phyloP scores from a whole-genome alignment of 352 stramenopile species.

The Pythium brachiatum region DNA sequence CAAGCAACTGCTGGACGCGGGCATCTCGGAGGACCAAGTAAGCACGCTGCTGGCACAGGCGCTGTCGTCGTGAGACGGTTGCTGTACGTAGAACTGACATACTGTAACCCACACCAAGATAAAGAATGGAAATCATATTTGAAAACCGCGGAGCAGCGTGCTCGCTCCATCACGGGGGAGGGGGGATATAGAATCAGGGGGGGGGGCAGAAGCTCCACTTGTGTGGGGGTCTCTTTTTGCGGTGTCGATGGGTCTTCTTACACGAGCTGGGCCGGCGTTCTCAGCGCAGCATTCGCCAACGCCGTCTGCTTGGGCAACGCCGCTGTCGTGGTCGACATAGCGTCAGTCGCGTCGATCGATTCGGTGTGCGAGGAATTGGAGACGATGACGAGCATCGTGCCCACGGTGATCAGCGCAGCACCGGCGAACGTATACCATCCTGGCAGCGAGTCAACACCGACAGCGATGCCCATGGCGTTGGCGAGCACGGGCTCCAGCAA shows the following conservation, averaged over 20 bases:
- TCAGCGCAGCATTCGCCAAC: slow-evolving; percentile 22
- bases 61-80: background rate
- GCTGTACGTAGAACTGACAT: background rate
- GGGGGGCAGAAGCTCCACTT: background rate
- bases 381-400: slow-evolving; percentile 67
- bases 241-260: slow-evolving; percentile 11
- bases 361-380: slow-evolving; percentile 76
- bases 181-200: background rate
- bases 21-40: slow-evolving; percentile 41
- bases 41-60: slow-evolving; percentile 23
- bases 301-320: slow-evolving; percentile 41
- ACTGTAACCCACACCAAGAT: slow-evolving; percentile 1
- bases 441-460: slow-evolving; percentile 75
- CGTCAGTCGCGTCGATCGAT: slow-evolving; percentile 80
- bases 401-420: slow-evolving; percentile 63
- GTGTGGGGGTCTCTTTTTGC: background rate
- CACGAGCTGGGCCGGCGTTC: slow-evolving; percentile 25
- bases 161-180: slow-evolving; percentile 1
- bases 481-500: slow-evolving; percentile 85
- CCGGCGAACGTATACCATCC: slow-evolving; percentile 65
- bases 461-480: slow-evolving; percentile 65
- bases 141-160: background rate
- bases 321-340: slow-evolving; percentile 54
- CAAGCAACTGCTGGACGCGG: slow-evolving; percentile 50
- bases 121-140: slow-evolving; percentile 9